Base-by-base conservation (phyloP, 140 eudicot species). In the Bidens hawaiensis region DNA sequence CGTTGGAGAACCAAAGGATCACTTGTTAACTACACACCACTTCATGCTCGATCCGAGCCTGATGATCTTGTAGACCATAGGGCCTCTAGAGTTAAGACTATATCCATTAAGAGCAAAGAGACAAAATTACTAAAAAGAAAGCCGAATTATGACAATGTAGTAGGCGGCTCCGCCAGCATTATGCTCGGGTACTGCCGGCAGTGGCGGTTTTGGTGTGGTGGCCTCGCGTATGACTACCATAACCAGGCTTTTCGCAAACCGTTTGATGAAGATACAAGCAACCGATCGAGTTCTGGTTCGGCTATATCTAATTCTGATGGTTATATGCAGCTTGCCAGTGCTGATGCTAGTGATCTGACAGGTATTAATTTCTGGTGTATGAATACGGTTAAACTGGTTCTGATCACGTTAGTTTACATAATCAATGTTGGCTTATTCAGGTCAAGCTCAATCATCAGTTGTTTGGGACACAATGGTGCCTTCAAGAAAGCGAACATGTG, bases 1-100 rank as follows among this genome's bases (percentile, higher is more conserved):
- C 82, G 99, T 58, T 94, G 99, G 99, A 88, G 99, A 70, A 94
- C 99, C 6, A 94, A 94, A 67, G 99, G 99, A 42, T 78, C 97
- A 54, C 83, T 94, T 51, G 77, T 62, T 26, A 88, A 94, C 75
- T 94, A 94, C 79, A 83, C 88, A 19, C 99, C 99, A 56, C 85
- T 94, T 52, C 99, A 88, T 75, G 83, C 95, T 41, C 77, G 99
- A 68, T 69, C 88, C 0, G 99, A 94, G 56, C 82, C 80, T 15
- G 86, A 85, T 77, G 90, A 85, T 31, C 71, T 78, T 58, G 95
- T 76, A 74, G 94, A 85, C 31, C 78, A 77, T 41, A 79, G 90
- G 67, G 76, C 71, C 64, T 23, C 82, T 1, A 88, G 85, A 76
- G 77, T 80, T 60, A 94, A 81, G 64, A 72, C 71, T 73, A 57